These are phyloP conservation scores for Lachancea nothofagi DNA, from an alignment of 805 yeast genomes.

Conservation along the genomic window DNA sequence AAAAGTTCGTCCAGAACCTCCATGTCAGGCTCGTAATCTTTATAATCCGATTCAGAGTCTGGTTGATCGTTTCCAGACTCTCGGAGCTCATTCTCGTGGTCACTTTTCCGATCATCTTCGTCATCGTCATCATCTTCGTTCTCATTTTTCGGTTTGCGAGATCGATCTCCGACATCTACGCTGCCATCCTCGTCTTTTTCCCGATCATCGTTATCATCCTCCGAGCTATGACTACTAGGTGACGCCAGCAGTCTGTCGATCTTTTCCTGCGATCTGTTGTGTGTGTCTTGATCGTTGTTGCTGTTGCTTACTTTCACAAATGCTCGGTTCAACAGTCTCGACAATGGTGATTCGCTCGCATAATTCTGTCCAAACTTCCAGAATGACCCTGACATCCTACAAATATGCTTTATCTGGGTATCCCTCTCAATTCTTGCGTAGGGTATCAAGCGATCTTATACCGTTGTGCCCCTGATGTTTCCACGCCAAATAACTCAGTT, in stretches of 20 bases:
- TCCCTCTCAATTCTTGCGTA: background rate
- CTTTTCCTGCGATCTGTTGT: constrained; percentile 14
- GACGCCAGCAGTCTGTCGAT: constrained; percentile 3
- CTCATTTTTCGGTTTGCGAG: too few relatives aligned
- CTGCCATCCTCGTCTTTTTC: constrained; percentile 24
- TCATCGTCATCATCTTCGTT: constrained; percentile 21
- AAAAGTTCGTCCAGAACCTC: constrained; percentile 51
- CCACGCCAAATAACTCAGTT: background rate
- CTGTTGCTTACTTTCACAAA: constrained; percentile 22
- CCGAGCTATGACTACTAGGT: constrained; percentile 5
- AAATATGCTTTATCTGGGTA: background rate
- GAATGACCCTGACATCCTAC: constrained; percentile 41
- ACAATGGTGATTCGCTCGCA: constrained; percentile 49
- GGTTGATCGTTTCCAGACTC: constrained; percentile 19
- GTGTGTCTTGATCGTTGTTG: constrained; percentile 12
- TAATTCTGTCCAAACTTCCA: constrained; percentile 61
- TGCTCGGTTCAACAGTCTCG: constrained; percentile 39
- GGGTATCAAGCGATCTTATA: too few relatives aligned
- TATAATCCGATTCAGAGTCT: constrained; percentile 32
- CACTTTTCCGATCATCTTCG: constrained; percentile 15
- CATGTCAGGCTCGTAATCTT: constrained; percentile 38
- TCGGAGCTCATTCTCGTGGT: constrained; percentile 18
- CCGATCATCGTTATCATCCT: constrained; percentile 24
- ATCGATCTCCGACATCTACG: too few relatives aligned
- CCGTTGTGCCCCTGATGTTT: constrained; percentile 6